Evolutionary conservation across 805 yeast genomes (phyloP), one percentile per base, ranked within the genome.

Genomic region (Cyberlindnera bimundalis): DNA sequence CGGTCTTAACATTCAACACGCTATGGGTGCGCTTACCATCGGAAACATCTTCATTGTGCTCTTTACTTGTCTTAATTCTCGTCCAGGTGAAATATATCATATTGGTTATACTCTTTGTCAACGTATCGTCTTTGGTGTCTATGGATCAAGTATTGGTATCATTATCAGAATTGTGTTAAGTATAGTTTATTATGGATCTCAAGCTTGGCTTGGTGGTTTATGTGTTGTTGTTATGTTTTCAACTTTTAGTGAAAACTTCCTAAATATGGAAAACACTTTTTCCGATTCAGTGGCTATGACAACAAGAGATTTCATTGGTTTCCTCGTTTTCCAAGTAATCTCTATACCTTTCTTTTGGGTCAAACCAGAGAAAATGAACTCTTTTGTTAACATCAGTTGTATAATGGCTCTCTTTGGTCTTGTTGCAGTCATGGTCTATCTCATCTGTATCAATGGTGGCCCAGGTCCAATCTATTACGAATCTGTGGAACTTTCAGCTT

Each of bases 341-440:
- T 64, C 68, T 7, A 56, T 67, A 9, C 67, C 70, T 14, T 62
- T 66, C 45, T 65, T 70, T 41, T 59, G 58, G 37, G 38, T 71
- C 40, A 71, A 64, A 42, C 79, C 79, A 5, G 71, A 73, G 46
- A 65, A 57, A 33, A 59, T 68, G 53, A 67, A 68, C 49, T 45
- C 52, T 25, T 53, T 65, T 19, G 57, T 69, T 36, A 65, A 65
- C 37, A 41, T 50, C 25, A 58, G 69, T 10, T 66, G 72, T 40
- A 48, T 58, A 12, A 56, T 66, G 28, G 60, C 69, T 6, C 60
- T 65, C 32, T 59, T 64, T 35, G 65, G 72, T 1, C 67, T 71
- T 62, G 39, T 68, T 32, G 68, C 66, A n/a, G 62, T 70, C 53
- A 56, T 65, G 41, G 60, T 63, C 39, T 67, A 63, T 41, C 44